Evolutionary conservation across 345 rosid genomes (phyloP).

Genomic region (Boechera retrofracta): DNA sequence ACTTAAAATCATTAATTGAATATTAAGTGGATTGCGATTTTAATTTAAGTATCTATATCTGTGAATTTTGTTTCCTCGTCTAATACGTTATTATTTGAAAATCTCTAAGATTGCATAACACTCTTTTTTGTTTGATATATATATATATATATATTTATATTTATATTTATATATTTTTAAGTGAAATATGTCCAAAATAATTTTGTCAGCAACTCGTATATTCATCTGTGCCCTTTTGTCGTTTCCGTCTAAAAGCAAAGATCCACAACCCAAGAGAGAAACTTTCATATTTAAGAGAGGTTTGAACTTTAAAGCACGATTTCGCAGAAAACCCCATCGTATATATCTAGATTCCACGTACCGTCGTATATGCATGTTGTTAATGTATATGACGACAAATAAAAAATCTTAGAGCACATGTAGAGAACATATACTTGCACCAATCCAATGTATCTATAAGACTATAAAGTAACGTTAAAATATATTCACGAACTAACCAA

Average conservation of each 20-base stretch:
- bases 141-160: too few relatives aligned
- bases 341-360: slow-evolving; percentile 24
- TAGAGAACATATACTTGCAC: slow-evolving; percentile 13
- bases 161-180: too few relatives aligned
- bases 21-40: too few relatives aligned
- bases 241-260: neutral
- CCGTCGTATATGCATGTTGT: slow-evolving; percentile 32
- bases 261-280: slow-evolving; percentile 32
- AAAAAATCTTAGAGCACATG: neutral
- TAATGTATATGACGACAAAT: neutral
- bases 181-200: neutral
- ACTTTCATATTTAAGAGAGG: neutral
- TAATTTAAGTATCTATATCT: too few relatives aligned
- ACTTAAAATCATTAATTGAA: too few relatives aligned
- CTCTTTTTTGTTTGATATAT: too few relatives aligned
- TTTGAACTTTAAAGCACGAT: neutral
- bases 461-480: neutral
- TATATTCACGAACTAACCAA: slow-evolving; percentile 5
- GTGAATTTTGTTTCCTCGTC: too few relatives aligned
- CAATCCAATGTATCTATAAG: slow-evolving; percentile 22
- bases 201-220: neutral
- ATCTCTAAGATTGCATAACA: too few relatives aligned
- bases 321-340: neutral
- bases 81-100: too few relatives aligned
- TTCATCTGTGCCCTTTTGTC: neutral